Percentiles rank a stretch among this genome's conserved stretches.
Evolutionary conservation across 768 basidiomycete genomes (phyloP).

Genomic region (Serendipita sp.): DNA sequence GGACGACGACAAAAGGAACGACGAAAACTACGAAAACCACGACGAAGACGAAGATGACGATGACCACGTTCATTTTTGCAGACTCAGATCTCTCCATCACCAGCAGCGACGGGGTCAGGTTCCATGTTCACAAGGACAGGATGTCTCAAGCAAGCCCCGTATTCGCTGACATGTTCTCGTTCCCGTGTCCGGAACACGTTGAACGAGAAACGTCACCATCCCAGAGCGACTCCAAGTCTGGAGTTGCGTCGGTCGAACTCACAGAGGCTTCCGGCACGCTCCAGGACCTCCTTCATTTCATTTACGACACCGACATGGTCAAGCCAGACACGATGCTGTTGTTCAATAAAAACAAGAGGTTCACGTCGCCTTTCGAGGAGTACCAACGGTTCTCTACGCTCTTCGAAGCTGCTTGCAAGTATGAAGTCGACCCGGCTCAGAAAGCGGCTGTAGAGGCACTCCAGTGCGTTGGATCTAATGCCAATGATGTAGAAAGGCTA

Average conservation of each 20-base stretch:
- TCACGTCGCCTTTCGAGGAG: constrained; percentile 3
- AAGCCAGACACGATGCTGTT: neutral
- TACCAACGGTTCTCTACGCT: neutral
- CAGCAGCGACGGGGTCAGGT: constrained; percentile 35
- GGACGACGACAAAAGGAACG: neutral
- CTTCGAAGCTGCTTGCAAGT: constrained; percentile 5
- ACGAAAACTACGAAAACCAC: neutral
- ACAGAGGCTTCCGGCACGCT: neutral
- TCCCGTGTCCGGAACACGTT: neutral
- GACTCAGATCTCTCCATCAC: constrained; percentile 39
- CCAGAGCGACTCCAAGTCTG: neutral
- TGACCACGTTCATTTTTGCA: neutral
- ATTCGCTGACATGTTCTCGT: constrained; percentile 34
- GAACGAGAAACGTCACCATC: neutral
- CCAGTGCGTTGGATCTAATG: neutral
- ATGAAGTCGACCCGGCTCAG: neutral
- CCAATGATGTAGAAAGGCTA: neutral
- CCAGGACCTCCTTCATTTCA: neutral
- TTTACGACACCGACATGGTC: neutral
- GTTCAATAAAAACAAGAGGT: neutral
- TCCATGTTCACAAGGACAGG: constrained; percentile 38
- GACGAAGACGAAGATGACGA: neutral
- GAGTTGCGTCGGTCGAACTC: neutral
- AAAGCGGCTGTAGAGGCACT: neutral
- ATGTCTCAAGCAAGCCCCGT: constrained; percentile 41